Conservation (phyloP, 1,284 basidiomycete species). For the Puccinia polysora region DNA sequence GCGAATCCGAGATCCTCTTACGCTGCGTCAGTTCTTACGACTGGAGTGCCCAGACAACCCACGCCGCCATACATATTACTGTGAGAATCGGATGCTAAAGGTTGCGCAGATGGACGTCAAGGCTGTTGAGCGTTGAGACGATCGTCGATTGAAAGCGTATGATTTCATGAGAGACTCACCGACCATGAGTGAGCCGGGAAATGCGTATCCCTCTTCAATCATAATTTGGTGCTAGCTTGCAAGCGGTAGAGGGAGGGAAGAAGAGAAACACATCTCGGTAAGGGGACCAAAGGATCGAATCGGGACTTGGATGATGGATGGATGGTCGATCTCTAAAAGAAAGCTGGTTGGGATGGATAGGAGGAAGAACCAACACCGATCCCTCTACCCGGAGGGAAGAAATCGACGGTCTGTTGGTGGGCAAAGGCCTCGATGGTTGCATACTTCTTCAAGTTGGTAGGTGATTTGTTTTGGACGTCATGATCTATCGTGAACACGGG, state of each 20-base stretch:
- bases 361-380: conserved; percentile 62
- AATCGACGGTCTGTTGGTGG: conserved; percentile 78
- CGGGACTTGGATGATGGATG: conserved; percentile 46
- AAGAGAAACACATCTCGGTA: not conserved
- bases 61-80: conserved; percentile 99
- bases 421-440: conserved; percentile 87
- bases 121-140: not conserved
- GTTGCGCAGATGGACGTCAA: too few species aligned
- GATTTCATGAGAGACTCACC: conserved; percentile 50
- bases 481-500: conserved; percentile 96
- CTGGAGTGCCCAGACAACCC: conserved; percentile 92
- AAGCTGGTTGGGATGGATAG: conserved; percentile 48
- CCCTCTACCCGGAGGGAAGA: conserved; percentile 95
- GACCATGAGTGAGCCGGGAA: conserved; percentile 74
- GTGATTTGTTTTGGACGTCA: conserved; percentile 92
- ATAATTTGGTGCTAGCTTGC: conserved; percentile 69
- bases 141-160: not conserved
- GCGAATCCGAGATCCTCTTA: conserved; percentile 53
- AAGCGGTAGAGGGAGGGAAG: not conserved
- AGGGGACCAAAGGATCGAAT: not conserved
- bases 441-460: conserved; percentile 93
- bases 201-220: conserved; percentile 92
- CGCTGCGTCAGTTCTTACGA: conserved; percentile 57
- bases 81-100: conserved; percentile 86
- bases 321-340: conserved; percentile 53